Base-by-base conservation (phyloP, 2,329 filamentous ascomycete species). In the Colletotrichum filicis region DNA sequence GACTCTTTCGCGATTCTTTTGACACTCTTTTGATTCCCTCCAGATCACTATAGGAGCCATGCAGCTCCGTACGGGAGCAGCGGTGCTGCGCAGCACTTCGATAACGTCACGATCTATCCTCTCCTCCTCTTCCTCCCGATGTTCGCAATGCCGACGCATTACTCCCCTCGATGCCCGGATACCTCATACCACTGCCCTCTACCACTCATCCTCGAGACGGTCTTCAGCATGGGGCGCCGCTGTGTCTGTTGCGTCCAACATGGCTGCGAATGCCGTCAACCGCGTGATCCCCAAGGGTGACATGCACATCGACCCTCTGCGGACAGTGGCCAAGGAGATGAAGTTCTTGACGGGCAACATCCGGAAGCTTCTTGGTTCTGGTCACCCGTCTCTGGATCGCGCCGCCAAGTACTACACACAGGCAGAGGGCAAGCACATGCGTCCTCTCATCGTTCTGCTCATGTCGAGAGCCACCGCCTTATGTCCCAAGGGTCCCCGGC, bases 351-450 rank as follows among this genome's bases (percentile, higher is more conserved):
- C 94, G 12, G 95, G 95, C 67, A 98, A 98, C 79, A 97, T 98
- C 83, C 90, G 94, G 74, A 94, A 97, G 80, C 88, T 98, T n/a
- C 87, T 98, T 19, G 96, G 96, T 6, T 98, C 95, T 0, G 96
- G 96, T 6, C 96, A 99, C 80, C 97, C 97, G 0, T 95, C 95
- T 58, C 89, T 99, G 73, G 97, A 98, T 80, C 95, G 94, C 55
- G 96, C 95, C 32, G 95, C 97, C 65, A 99, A 99, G 84, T 99
- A 99, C 87, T 99, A 99, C 83, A 98, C 97, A 26, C 94, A 96
- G 79, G 94, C 94, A 73, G 95, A 98, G 87, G 97, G 97, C 75
- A 99, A 99, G 86, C 97, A 98, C 83, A 92, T 99, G 77, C 92
- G 97, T 76, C 97, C 97, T 35, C 90, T 98, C 82, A 93, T 99